These are phyloP conservation scores for Medicago truncatula DNA, from an alignment of 306 rosid genomes.

Conservation along the genomic window DNA sequence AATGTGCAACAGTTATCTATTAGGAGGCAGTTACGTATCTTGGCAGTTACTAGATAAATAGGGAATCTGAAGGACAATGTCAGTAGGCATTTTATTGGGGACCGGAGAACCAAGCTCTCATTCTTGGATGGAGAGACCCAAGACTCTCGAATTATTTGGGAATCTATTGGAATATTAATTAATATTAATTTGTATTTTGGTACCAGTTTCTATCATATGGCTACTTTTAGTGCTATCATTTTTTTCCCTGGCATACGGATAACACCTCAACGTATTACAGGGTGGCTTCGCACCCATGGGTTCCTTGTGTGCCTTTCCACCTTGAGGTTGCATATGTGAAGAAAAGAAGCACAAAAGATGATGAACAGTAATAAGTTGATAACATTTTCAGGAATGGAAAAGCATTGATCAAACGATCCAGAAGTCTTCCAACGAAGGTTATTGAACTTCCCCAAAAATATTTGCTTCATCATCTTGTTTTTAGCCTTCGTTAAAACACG, in stretches of 20 bases:
- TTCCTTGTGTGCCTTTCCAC: neutral
- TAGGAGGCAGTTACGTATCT: no score
- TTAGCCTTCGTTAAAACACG: conserved; percentile 18
- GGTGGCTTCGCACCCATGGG: conserved; percentile 20
- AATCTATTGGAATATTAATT: no score
- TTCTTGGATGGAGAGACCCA: no score
- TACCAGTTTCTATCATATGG: no score
- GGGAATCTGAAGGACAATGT: no score
- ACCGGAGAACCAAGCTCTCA: no score
- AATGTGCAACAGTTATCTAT: no score
- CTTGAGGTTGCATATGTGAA: conserved; percentile 1
- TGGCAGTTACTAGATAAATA: no score
- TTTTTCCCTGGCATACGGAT: conserved; percentile 7
- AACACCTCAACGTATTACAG: neutral
- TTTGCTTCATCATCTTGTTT: conserved; percentile 12
- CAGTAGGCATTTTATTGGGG: no score
- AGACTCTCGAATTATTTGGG: no score
- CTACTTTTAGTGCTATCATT: neutral
- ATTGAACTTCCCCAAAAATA: conserved; percentile 23
- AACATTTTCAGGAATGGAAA: neutral
- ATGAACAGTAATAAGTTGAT: no score
- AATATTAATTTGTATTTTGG: no score
- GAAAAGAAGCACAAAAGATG: conserved; percentile 5
- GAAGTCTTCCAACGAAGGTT: conserved; percentile 28
- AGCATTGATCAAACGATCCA: conserved; percentile 19